Base-by-base conservation (phyloP, 352 stramenopile species). In the Globisporangium barbulae region DNA sequence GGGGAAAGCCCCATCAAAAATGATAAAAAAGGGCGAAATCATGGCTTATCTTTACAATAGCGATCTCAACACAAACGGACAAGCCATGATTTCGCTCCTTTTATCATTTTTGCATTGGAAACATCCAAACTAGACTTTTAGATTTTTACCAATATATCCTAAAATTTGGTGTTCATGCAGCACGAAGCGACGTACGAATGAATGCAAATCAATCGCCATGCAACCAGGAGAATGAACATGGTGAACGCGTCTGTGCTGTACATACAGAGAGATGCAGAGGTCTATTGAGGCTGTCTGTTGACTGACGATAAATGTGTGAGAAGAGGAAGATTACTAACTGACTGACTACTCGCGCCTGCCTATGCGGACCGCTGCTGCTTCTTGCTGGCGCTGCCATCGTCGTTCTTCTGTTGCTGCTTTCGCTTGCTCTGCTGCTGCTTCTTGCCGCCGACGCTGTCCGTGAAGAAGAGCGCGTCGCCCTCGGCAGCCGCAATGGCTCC, bases 381-480 rank as follows among this genome's bases (percentile, higher is more conserved):
- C 13, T 44, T n/a, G 17, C 44, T 55, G 52, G 25, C n/a, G n/a
- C 28, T 31, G 19, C 64, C 61, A n/a, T 7, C 39, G 13, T n/a
- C 39, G 13, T 45, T 3, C 39, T 45, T n/a, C 39, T 45, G 25
- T 48, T 31, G 35, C n/a, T 63, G 31, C 17, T 53, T 61, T 53
- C 59, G 50, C 50, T 65, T 52, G 59, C 69, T 78, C 58, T 79
- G 66, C 0, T 63, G 62, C 61, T 74, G 76, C 44, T 64, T 81
- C 21, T 76, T 72, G 53, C 72, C 79, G 33, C 81, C 81, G 35
- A 69, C 75, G 53, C 72, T 85, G 69, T 90, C 81, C 69, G 78
- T 57, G 63, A 84, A 90, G 63, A 90, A 90, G 9, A 89, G 63
- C 61, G 47, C 58, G 44, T 62, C 66, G 22, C 58, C 33, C 22